Evolutionary conservation across 1,139 yeast genomes (phyloP), one percentile per base, ranked within the genome.

Genomic region (Pichiaceae sp.): DNA sequence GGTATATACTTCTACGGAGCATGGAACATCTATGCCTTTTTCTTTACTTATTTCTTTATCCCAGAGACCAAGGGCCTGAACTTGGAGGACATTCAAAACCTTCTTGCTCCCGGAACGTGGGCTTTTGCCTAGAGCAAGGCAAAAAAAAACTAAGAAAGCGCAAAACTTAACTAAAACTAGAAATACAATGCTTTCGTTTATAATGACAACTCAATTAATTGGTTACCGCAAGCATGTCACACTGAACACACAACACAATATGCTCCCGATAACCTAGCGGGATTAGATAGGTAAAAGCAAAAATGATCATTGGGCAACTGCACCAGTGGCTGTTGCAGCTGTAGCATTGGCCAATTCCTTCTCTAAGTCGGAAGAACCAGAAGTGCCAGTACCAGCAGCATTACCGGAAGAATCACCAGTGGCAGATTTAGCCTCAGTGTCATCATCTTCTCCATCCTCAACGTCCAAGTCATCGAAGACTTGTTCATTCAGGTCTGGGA

Each of bases 1-100:
- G 78, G 76, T 1, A 66, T 72, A 40, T 72, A 73, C 19, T 72
- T 63, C 56, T 72, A 72, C 43, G 78, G 77, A 6, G 77, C 71
- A 7, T 72, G 76, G 74, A 71, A 72, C 47, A 45, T 68, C 27
- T 59, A 68, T 30, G 72, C 75, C 0, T 70, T 69, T 60, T 63
- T 71, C 31, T 25, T 29, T n/a, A 33, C 28, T 60, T 60, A 65
- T 59, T 67, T 70, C 59, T 63, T 65, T 44, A 67, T 72, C 40
- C 64, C 64, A 47, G 77, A 72, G 58, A 72, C 78, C 41, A 72
- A 69, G 61, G 77, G 77, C 38, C 63, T 71, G 48, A 62, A 70
- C 33, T 66, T 72, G 55, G 78, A 72, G 56, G 75, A 72, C 56
- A 73, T 72, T 43, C 78, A 72, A 49, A 49, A 53, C 42, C 49